Conservation (phyloP, 1,284 basidiomycete genomes). For the Coniferiporia sulphurascens region DNA sequence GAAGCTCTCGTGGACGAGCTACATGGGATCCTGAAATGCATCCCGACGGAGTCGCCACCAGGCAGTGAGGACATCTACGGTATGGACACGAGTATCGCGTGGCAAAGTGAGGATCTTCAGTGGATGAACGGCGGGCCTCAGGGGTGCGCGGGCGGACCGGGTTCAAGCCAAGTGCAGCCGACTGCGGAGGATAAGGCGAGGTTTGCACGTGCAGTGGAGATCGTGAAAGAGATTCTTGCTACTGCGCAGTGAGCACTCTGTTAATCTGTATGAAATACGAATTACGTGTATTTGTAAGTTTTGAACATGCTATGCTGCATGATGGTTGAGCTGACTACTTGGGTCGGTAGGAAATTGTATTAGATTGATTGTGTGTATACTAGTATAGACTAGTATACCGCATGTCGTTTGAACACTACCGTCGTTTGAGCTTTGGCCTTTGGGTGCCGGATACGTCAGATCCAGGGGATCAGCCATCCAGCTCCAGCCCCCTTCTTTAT, state of each 20-base stretch:
- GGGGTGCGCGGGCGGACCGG: slow-evolving; percentile 44
- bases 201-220: slow-evolving; percentile 64
- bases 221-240: slow-evolving; percentile 48
- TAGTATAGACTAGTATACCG: too few species aligned
- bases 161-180: slow-evolving; percentile 43
- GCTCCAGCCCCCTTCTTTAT: too few species aligned
- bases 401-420: too few species aligned
- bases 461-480: too few species aligned
- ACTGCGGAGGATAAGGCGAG: slow-evolving; percentile 56
- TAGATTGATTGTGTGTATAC: too few species aligned
- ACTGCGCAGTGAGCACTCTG: slow-evolving; percentile 29
- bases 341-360: too few species aligned
- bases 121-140: slow-evolving; percentile 60
- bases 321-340: too few species aligned
- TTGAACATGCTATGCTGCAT: too few species aligned
- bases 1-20: slow-evolving; percentile 47
- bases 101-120: slow-evolving; percentile 48
- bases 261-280: too few species aligned
- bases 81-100: slow-evolving; percentile 60
- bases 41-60: slow-evolving; percentile 54
- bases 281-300: too few species aligned
- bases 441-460: too few species aligned
- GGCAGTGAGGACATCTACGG: slow-evolving; percentile 69
- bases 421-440: too few species aligned
- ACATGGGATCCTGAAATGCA: slow-evolving; percentile 47